These are phyloP conservation scores for Microcyclospora tardicrescens DNA, from an alignment of 2,329 filamentous ascomycete genomes.

Conservation along the genomic window DNA sequence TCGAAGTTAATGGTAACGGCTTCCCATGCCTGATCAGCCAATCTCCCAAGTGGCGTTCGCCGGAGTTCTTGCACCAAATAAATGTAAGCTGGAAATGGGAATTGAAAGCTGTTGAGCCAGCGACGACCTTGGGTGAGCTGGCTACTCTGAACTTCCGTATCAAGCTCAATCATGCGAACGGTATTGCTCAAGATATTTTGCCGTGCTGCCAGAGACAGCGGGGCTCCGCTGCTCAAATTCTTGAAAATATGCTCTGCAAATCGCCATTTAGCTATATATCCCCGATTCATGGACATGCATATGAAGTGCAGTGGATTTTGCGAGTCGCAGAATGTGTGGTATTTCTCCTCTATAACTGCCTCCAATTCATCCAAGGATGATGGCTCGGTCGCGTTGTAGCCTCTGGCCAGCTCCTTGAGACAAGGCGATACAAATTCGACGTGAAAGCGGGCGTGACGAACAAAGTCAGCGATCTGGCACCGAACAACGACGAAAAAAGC, in stretches of 20 bases:
- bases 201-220: slow-evolving; percentile 14
- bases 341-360: slow-evolving; percentile 32
- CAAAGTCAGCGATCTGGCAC: slow-evolving; percentile 29
- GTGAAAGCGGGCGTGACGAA: slow-evolving; percentile 28
- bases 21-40: slow-evolving; percentile 30
- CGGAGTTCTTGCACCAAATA: slow-evolving; percentile 33
- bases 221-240: slow-evolving; percentile 5
- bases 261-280: slow-evolving; percentile 34
- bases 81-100: slow-evolving; percentile 39
- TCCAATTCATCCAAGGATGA: slow-evolving; percentile 25
- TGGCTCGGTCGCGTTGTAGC: background rate
- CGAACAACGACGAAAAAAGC: slow-evolving; percentile 32
- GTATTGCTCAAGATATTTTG: slow-evolving; percentile 22
- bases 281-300: slow-evolving; percentile 34
- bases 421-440: slow-evolving; percentile 35
- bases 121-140: slow-evolving; percentile 28
- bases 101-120: slow-evolving; percentile 33
- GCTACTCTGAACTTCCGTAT: slow-evolving; percentile 33
- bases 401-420: slow-evolving; percentile 22
- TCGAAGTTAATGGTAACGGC: slow-evolving; percentile 35
- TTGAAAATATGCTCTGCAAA: slow-evolving; percentile 38
- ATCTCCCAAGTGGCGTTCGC: slow-evolving; percentile 22
- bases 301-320: slow-evolving; percentile 35
- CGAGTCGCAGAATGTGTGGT: slow-evolving; percentile 29
- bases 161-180: slow-evolving; percentile 32